Percentiles rank a stretch among this genome's conserved stretches.
These are phyloP conservation scores for Trametes maxima DNA, from an alignment of 768 basidiomycete genomes.

Conservation along the genomic window DNA sequence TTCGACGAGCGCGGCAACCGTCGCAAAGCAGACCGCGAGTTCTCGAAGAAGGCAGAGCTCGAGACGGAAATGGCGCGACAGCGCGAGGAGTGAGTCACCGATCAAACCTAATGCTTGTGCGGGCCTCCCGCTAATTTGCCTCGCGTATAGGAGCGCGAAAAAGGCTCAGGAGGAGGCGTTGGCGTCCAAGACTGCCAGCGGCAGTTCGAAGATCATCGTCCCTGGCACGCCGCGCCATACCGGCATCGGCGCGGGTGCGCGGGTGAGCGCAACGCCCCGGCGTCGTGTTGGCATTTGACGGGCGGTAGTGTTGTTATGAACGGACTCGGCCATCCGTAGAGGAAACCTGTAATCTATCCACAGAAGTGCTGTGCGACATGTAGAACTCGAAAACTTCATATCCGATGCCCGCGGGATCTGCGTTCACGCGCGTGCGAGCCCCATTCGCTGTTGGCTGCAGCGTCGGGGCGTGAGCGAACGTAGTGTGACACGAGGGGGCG, in stretches of 20 bases:
- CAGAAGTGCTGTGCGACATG: background rate
- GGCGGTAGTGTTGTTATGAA: background rate
- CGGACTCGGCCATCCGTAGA: slow-evolving; percentile 4
- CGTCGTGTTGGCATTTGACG: slow-evolving; percentile 60
- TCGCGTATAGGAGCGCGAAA: slow-evolving; percentile 53
- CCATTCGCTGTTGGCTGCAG: slow-evolving; percentile 6
- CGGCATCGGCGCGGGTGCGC: slow-evolving; percentile 63
- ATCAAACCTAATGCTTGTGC: background rate
- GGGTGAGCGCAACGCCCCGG: slow-evolving; percentile 76
- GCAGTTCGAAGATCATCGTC: slow-evolving; percentile 68
- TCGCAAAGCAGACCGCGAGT: slow-evolving; percentile 82
- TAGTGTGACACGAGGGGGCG: slow-evolving; percentile 5
- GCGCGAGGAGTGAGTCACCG: slow-evolving; percentile 61
- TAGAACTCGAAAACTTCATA: background rate
- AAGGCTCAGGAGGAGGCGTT: slow-evolving; percentile 63
- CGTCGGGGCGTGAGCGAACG: background rate
- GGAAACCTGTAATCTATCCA: slow-evolving; percentile 2
- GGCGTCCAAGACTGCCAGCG: slow-evolving; percentile 53
- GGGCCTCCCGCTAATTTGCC: background rate
- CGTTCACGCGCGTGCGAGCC: background rate
- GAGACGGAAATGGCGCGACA: slow-evolving; percentile 90
- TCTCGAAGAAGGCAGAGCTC: slow-evolving; percentile 87
- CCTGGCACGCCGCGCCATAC: slow-evolving; percentile 80
- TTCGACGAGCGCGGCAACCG: slow-evolving; percentile 87
- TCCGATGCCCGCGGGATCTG: background rate